Evolutionary conservation across 2,329 filamentous ascomycete genomes (phyloP).

Genomic region (Blastomyces percursus): DNA sequence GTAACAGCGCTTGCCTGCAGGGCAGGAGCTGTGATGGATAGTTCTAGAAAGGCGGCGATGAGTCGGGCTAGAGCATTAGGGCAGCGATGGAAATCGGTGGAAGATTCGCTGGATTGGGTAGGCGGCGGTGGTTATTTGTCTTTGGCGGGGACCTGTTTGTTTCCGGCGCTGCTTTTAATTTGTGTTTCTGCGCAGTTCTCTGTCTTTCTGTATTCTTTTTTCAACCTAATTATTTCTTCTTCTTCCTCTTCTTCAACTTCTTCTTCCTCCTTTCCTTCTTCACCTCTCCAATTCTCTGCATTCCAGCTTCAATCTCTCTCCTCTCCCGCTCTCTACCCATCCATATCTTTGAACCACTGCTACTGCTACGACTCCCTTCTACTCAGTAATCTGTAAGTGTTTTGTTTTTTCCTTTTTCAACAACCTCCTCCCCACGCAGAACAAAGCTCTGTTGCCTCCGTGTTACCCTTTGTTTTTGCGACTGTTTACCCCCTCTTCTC

Average conservation of each 20-base stretch:
- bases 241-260: slow-evolving; percentile 9
- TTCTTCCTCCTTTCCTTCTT: slow-evolving; percentile 8
- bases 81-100: slow-evolving; percentile 16
- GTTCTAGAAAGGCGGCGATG: neutral
- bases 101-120: slow-evolving; percentile 13
- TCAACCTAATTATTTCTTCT: slow-evolving; percentile 10
- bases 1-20: no score
- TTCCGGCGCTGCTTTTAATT: slow-evolving; percentile 5
- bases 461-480: neutral
- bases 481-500: slow-evolving; percentile 11
- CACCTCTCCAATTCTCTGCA: slow-evolving; percentile 4
- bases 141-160: no score
- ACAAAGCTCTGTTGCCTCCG: slow-evolving; percentile 1
- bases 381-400: slow-evolving; percentile 9
- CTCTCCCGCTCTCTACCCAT: slow-evolving; percentile 10
- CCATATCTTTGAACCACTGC: slow-evolving; percentile 9
- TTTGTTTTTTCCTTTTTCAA: neutral
- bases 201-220: slow-evolving; percentile 15
- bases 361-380: neutral
- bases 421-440: slow-evolving; percentile 5
- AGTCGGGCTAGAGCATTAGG: slow-evolving; percentile 1
- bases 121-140: neutral
- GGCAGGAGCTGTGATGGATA: neutral
- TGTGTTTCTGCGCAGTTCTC: slow-evolving; percentile 12
- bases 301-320: neutral